These are phyloP conservation scores for Tylopilus felleus DNA, from an alignment of 768 basidiomycete species.

Conservation along the genomic window DNA sequence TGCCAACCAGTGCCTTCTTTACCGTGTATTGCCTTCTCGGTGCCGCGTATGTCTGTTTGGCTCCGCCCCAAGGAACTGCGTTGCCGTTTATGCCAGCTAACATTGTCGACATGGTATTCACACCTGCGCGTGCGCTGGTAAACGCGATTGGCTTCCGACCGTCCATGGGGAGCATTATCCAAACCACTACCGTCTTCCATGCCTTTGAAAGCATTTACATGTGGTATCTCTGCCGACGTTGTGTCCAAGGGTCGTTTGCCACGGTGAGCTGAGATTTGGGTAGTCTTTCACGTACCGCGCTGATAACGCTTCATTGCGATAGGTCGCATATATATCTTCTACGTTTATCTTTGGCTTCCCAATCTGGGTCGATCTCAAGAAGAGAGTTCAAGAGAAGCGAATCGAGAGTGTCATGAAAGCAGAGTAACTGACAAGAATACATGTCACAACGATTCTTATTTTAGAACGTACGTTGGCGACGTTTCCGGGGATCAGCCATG, in stretches of 20 bases:
- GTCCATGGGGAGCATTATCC: slow-evolving; percentile 6
- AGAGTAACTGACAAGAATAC: slow-evolving; percentile 33
- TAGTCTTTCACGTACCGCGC: background rate
- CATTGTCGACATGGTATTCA: slow-evolving; percentile 14
- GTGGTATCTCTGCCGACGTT: slow-evolving; percentile 28
- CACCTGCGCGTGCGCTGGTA: slow-evolving; percentile 18
- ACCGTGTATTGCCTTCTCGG: slow-evolving; percentile 16
- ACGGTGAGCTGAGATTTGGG: slow-evolving; percentile 13
- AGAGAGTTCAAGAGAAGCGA: slow-evolving; percentile 59
- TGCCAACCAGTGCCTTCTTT: slow-evolving; percentile 38
- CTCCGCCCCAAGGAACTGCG: slow-evolving; percentile 19
- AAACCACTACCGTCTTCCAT: slow-evolving; percentile 13
- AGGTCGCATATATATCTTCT: slow-evolving; percentile 53
- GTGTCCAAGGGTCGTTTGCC: slow-evolving; percentile 19
- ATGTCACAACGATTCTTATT: background rate
- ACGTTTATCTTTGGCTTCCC: slow-evolving; percentile 57
- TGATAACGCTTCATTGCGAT: background rate
- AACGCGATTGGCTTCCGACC: slow-evolving; percentile 17
- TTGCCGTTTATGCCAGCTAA: slow-evolving; percentile 14
- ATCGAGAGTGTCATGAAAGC: slow-evolving; percentile 83
- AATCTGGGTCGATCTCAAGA: slow-evolving; percentile 50
- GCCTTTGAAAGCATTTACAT: slow-evolving; percentile 27
- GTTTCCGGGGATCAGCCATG: background rate
- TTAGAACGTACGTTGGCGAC: no score
- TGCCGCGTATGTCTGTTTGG: slow-evolving; percentile 15